phyloP scores from a whole-genome alignment of 2,329 filamentous ascomycete species.

The Aureobasidium sp. region DNA sequence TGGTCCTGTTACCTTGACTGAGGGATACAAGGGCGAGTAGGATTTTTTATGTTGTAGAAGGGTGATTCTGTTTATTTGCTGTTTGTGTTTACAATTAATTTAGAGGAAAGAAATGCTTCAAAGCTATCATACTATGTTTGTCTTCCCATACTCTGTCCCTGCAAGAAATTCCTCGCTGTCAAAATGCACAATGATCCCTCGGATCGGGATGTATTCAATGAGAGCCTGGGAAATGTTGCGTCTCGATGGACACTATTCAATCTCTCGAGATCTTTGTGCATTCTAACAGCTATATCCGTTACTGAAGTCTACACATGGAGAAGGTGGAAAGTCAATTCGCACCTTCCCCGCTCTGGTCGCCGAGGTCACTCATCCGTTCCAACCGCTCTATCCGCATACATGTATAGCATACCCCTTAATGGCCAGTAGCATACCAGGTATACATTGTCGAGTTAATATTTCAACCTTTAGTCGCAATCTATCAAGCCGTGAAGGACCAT shows the following conservation, averaged over 20 bases:
- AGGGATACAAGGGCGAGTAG: slow-evolving; percentile 14
- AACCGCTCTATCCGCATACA: not conserved
- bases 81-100: not conserved
- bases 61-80: not conserved
- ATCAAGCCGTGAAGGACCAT: too few species aligned
- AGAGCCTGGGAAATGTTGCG: too few species aligned
- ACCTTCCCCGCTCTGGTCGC: slow-evolving; percentile 1
- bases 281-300: not conserved
- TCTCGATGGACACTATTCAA: too few species aligned
- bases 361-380: not conserved
- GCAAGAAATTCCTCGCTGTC: too few species aligned
- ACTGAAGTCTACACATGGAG: too few species aligned
- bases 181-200: too few species aligned
- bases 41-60: not conserved
- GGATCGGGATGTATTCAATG: too few species aligned
- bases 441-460: not conserved
- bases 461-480: not conserved
- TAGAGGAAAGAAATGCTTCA: not conserved
- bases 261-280: not conserved
- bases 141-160: too few species aligned
- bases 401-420: not conserved
- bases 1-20: slow-evolving; percentile 15
- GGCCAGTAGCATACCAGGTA: not conserved
- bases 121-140: not conserved
- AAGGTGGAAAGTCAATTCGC: not conserved